Evolutionary conservation across 176 grass and related monocot genomes (phyloP).

Genomic region (Aegilops tauschii): DNA sequence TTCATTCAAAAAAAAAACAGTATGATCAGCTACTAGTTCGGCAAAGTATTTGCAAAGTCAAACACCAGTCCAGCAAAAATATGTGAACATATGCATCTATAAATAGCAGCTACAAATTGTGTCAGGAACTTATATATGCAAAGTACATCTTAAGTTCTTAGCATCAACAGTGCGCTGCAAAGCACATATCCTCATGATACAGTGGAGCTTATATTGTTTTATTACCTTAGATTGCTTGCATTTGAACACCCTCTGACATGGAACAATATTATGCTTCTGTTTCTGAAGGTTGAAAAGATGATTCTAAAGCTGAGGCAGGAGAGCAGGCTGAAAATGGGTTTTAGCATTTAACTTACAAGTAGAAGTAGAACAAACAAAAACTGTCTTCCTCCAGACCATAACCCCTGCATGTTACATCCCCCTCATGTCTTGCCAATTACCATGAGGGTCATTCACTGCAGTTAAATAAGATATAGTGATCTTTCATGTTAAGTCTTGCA

Average conservation of each 20-base stretch:
- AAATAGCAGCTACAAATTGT: background rate
- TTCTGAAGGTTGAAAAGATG: conserved; percentile 83
- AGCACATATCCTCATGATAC: no score
- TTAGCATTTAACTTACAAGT: background rate
- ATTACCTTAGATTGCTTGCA: background rate
- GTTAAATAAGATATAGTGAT: background rate
- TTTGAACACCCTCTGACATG: conserved; percentile 4
- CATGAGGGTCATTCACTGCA: background rate
- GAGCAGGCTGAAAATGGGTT: conserved; percentile 33
- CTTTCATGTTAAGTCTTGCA: background rate
- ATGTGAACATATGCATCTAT: background rate
- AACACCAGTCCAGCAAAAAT: background rate
- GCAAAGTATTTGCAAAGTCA: no score
- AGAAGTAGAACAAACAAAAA: background rate
- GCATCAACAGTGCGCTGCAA: background rate
- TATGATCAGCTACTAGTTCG: no score
- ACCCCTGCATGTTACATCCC: background rate
- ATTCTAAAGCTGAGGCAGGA: conserved; percentile 76
- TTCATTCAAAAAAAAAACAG: background rate
- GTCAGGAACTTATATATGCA: background rate
- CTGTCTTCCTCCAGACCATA: background rate
- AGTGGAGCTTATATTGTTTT: conserved; percentile 3
- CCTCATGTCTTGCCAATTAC: background rate
- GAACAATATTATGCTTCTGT: background rate
- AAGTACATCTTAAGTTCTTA: background rate